A percentile compares a stretch with the other conserved stretches of the same genome.
These are phyloP conservation scores for Leishmania tarentolae DNA, from an alignment of 208 protist species.

Conservation along the genomic window DNA sequence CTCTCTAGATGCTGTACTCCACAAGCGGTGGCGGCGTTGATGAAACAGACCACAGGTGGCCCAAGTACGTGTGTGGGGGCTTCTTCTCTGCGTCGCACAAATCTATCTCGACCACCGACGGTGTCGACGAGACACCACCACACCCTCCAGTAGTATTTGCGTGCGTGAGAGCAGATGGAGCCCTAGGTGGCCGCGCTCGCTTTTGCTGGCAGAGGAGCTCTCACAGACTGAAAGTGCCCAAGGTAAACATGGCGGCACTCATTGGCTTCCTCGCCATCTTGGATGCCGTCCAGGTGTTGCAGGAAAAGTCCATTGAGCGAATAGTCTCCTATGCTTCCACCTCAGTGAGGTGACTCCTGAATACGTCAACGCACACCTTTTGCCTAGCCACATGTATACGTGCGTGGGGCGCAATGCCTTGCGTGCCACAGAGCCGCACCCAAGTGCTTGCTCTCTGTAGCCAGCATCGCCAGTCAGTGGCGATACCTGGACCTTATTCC, in stretches of 20 bases:
- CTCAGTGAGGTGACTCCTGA: slow-evolving; percentile 12
- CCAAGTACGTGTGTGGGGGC: slow-evolving; percentile 7
- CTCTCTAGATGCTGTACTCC: not conserved
- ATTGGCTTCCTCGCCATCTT: slow-evolving; percentile 32
- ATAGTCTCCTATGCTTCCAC: slow-evolving; percentile 17
- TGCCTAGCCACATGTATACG: slow-evolving; percentile 3
- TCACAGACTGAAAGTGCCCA: not conserved
- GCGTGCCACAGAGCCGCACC: not conserved
- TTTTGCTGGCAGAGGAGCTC: not conserved
- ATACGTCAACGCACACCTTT: slow-evolving; percentile 9
- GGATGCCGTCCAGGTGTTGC: slow-evolving; percentile 29
- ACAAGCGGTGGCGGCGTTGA: not conserved
- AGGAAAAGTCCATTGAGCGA: slow-evolving; percentile 23
- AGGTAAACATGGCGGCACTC: slow-evolving; percentile 18
- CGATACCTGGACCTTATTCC: slow-evolving; percentile 27
- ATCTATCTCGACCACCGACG: not conserved
- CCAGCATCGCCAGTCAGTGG: slow-evolving; percentile 30
- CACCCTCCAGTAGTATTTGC: not conserved
- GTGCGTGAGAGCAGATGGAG: not conserved
- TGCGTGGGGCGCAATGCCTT: not conserved
- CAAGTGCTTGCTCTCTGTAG: slow-evolving; percentile 31
- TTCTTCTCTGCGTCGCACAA: not conserved
- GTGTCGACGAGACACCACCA: not conserved
- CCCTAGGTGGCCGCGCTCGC: not conserved
- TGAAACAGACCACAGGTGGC: slow-evolving; percentile 13